Base-by-base conservation (phyloP, 129 eudicot species). In the carrot (Daucus carota) region DNA sequence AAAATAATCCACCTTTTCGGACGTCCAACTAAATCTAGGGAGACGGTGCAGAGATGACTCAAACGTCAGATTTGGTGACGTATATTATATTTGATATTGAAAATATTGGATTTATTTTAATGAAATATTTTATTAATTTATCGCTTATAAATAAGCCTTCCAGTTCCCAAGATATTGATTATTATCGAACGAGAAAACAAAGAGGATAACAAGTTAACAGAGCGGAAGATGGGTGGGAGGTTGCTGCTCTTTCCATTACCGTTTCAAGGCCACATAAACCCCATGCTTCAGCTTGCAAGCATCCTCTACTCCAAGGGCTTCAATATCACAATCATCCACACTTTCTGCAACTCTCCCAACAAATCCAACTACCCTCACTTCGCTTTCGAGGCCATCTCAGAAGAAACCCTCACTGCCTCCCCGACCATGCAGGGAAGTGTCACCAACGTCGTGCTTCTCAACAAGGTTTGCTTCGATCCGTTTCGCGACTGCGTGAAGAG, bases 271-370 rank as follows among this genome's bases (percentile, higher is more conserved):
- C 65, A 57, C 32, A n/a, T 57, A n/a, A 57, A n/a, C 15, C 65
- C 65, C 14, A 57, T 57, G 65, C 65, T 57, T 57, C 65, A 57
- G 65, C 65, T 57, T n/a, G 65, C 65, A 8, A 57, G 22, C 32
- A 57, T 57, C 16, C 65, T 57, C 0, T 0, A 57, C 31, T 57
- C 65, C 32, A 57, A 24, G 5, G 65, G 65, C 65, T 57, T 57
- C 9, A 57, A 57, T 24, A 57, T 57, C 24, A 57, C 65, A n/a
- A 57, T 57, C 15, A 57, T 57, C n/a, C 65, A 57, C 65, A n/a
- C 65, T 57, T 57, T 10, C 31, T 57, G 14, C 65, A 54, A 54
- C 63, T 54, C 63, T 54, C 63, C 63, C 2, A 54, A 54, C 63
- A 54, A 54, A 8, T 22, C 63, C 12, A 54, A 54, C 2, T 54